Base-by-base conservation (phyloP, 805 yeast genomes). In the Cyberlindnera sargentensis region DNA sequence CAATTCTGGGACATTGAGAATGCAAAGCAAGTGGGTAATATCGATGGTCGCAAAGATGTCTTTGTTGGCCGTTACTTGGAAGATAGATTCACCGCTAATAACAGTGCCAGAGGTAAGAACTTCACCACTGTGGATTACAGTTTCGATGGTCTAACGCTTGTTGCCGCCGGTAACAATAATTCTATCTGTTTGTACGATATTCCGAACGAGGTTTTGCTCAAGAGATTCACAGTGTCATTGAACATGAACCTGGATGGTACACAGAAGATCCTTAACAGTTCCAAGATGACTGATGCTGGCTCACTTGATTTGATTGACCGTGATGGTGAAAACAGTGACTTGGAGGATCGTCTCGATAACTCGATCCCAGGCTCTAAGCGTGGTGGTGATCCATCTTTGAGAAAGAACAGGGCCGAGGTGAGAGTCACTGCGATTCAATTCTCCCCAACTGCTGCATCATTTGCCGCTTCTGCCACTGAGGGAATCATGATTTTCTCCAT, bases 171-270 rank as follows among this genome's bases (percentile, higher is more conserved):
- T 49, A 86, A 86, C 64, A 85, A 90, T 58, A 87, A 88, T 58
- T 83, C 89, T 39, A 82, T 93, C 34, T 91, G 98, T 63, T 70
- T 93, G 46, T 93, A 93, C 64, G 98, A 93, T 63, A 74, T 91
- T 31, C 78, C 82, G 25, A 89, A 89, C 59, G 95, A 86, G 61
- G 98, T 93, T 4, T 66, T 93, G 40, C 68, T 93, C 51, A 84
- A 76, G 57, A 75, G 90, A 60, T 90, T 88, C 61, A 78, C 80
- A 1, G 89, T 93, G 15, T 90, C 97, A 8, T 76, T 77, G 56
- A 93, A 93, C 62, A 87, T 93, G 95, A 77, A 82, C 26, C 63
- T 93, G 37, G 89, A 91, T 54, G 99, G 99, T 57, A 91, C 98
- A 1, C 67, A 77, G 52, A 82, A 82, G 49, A 66, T 74, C 50